These are phyloP conservation scores for Emergomyces orientalis DNA, from an alignment of 2,329 filamentous ascomycete genomes.

Conservation along the genomic window DNA sequence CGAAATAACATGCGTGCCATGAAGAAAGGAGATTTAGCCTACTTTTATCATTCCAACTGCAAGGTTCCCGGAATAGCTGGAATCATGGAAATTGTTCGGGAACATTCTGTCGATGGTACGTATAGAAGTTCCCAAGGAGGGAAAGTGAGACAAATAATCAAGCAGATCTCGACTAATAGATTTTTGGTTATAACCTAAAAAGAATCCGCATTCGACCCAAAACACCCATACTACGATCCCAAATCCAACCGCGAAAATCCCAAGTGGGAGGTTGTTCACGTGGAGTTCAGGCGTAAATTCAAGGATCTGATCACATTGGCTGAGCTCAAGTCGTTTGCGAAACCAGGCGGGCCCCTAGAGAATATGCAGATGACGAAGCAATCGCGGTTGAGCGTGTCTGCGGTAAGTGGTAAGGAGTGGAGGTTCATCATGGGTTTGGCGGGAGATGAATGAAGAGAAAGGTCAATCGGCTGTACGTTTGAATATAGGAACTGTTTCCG, in stretches of 20 bases:
- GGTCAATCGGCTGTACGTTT: neutral
- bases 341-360: conserved; percentile 49
- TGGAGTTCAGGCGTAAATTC: conserved; percentile 79
- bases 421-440: conserved; percentile 39
- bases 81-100: conserved; percentile 77
- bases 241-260: conserved; percentile 60
- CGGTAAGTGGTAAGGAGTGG: conserved; percentile 41
- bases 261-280: conserved; percentile 83
- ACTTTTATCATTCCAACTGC: conserved; percentile 96
- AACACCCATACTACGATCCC: conserved; percentile 73
- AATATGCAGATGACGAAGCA: conserved; percentile 78
- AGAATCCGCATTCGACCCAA: conserved; percentile 62
- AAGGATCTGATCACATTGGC: conserved; percentile 58
- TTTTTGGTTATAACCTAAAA: neutral
- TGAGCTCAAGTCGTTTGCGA: conserved; percentile 58
- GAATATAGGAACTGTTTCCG: neutral
- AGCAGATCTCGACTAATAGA: neutral
- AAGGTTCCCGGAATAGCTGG: conserved; percentile 82
- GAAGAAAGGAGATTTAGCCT: conserved; percentile 83
- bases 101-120: conserved; percentile 70
- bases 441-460: conserved; percentile 22
- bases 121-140: conserved; percentile 10
- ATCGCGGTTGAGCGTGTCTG: conserved; percentile 66
- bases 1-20: conserved; percentile 86
- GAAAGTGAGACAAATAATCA: conserved; percentile 19